Conservation (phyloP, 805 yeast genomes). For the Millerozyma miso region DNA sequence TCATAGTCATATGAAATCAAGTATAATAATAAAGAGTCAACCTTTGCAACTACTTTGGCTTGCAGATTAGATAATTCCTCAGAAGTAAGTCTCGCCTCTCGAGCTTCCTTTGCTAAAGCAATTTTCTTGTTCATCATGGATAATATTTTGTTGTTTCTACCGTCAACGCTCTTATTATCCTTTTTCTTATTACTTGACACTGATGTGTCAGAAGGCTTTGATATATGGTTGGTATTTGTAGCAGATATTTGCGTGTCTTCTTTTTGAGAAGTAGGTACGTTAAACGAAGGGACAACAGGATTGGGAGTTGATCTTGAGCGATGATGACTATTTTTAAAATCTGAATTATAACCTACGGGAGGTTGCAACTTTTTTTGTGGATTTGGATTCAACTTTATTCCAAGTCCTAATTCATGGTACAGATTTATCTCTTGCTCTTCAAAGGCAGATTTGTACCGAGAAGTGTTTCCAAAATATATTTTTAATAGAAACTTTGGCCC, state of each 20-base stretch:
- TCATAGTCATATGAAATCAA: constrained; percentile 28
- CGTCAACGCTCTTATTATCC: neutral
- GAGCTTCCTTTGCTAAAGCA: constrained; percentile 13
- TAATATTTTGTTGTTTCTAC: neutral
- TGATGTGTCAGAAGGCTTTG: neutral
- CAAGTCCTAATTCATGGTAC: neutral
- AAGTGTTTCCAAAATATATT: neutral
- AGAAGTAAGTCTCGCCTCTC: constrained; percentile 11
- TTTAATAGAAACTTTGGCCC: neutral
- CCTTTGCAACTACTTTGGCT: constrained; percentile 17
- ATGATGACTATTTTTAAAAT: neutral
- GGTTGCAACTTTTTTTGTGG: neutral
- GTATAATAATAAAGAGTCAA: constrained; percentile 25
- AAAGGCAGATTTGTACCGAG: neutral
- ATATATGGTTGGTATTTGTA: neutral
- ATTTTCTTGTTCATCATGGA: constrained; percentile 11
- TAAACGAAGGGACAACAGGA: no score
- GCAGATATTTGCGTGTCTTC: neutral
- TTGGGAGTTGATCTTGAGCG: neutral
- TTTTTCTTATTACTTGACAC: neutral
- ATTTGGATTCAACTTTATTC: neutral
- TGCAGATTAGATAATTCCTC: constrained; percentile 16
- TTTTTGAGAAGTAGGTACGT: no score
- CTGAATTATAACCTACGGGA: neutral
- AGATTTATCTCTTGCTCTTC: neutral